Evolutionary conservation across 305 asterid species (phyloP).

Genomic region (Fraxinus angustifolia): DNA sequence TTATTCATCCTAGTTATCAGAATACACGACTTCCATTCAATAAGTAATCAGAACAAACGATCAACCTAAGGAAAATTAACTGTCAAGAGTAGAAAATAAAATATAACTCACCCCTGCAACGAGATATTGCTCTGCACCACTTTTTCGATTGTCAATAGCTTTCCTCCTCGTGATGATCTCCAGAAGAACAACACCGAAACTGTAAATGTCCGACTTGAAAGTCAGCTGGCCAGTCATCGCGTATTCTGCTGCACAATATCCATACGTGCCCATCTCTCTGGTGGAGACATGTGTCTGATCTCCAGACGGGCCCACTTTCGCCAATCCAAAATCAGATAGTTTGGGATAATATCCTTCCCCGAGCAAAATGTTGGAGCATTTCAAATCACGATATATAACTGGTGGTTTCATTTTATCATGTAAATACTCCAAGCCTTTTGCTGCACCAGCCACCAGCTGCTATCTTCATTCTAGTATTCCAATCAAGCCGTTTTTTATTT

Average conservation of each 20-base stretch:
- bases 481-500: slow-evolving; percentile 33
- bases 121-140: slow-evolving; percentile 39
- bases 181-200: slow-evolving; percentile 56
- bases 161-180: slow-evolving; percentile 54
- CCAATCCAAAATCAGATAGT: slow-evolving; percentile 58
- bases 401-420: slow-evolving; percentile 55
- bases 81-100: not conserved
- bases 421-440: slow-evolving; percentile 51
- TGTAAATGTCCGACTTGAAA: slow-evolving; percentile 58
- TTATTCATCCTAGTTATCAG: not conserved
- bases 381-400: slow-evolving; percentile 55
- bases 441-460: slow-evolving; percentile 64
- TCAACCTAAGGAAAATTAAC: not conserved
- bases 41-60: not conserved
- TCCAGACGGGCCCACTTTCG: slow-evolving; percentile 57
- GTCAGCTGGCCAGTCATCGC: slow-evolving; percentile 64
- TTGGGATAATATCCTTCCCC: slow-evolving; percentile 50
- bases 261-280: slow-evolving; percentile 68
- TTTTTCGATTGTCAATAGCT: slow-evolving; percentile 40
- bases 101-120: slow-evolving; percentile 51
- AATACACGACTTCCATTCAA: not conserved
- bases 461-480: slow-evolving; percentile 55
- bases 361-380: slow-evolving; percentile 63
- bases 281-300: slow-evolving; percentile 61
- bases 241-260: slow-evolving; percentile 65